A percentile compares a stretch with the other conserved stretches of the same genome.
Conservation (phyloP, 441 rosid species). For the Dalechampia spathulata region DNA sequence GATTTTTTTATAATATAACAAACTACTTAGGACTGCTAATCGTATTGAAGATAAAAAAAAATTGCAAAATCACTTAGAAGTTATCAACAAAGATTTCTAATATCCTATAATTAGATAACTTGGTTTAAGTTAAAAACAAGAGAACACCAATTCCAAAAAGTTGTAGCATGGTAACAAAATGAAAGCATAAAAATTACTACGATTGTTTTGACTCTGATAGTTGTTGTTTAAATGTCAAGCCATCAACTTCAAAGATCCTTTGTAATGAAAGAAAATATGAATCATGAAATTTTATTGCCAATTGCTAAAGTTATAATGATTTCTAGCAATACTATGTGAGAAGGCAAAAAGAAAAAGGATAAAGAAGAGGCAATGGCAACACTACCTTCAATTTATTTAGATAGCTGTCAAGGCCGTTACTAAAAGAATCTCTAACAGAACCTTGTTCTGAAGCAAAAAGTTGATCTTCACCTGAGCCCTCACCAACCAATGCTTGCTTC, state of each 20-base stretch:
- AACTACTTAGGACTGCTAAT: neutral
- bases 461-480: conserved; percentile 66
- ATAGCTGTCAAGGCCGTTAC: conserved; percentile 61
- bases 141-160: no score
- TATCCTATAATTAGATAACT: neutral
- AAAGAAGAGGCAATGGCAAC: neutral
- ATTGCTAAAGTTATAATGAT: neutral
- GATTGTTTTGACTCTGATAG: neutral
- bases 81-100: neutral
- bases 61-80: no score
- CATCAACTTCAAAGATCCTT: neutral
- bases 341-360: neutral
- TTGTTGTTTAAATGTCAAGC: neutral
- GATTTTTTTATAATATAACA: no score
- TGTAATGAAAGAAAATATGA: neutral
- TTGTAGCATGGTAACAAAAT: no score
- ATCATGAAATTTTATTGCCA: conserved; percentile 3
- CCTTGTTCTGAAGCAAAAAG: conserved; percentile 54
- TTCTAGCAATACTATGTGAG: neutral
- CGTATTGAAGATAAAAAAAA: neutral
- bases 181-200: neutral
- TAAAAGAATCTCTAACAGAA: conserved; percentile 41
- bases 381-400: conserved; percentile 70
- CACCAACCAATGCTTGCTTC: conserved; percentile 89
- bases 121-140: neutral